Evolutionary conservation across 225 moss, liverwort and hornwort genomes (phyloP), one percentile per base, ranked within the genome.

Genomic region (Pseudisothecium myosuroides): DNA sequence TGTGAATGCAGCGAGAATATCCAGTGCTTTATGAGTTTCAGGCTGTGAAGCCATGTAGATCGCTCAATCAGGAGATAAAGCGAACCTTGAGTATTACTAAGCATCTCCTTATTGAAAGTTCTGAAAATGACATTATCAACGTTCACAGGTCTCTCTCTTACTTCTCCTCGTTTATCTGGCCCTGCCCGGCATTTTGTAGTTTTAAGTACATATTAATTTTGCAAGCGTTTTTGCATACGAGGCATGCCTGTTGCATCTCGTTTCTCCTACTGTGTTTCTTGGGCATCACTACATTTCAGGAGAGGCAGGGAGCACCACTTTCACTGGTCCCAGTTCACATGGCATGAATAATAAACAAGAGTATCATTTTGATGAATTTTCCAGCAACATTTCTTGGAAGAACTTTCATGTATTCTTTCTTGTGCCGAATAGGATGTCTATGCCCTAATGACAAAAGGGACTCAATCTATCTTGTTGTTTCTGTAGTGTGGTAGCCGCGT

Each of bases 11-110:
- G 98, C 92, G 93, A 91, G 96, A 97, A 80, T 98, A 96, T 90
- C 96, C 97, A 80, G 91, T 96, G 27, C 93, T 97, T 36, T 98
- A 96, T 85, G 98, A 98, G 86, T 98, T 97, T 94, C 92, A 97
- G 92, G 96, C 95, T 83, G 64, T 91, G 73, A 98, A 97, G 85
- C 92, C 93, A 63, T 91, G 92, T 84, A 95, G 93, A 89, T 88
- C 90, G 31, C 77, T 83, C 26, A 94, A 92, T 76, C 95, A 95
- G 92, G 97, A 98, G 87, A 85, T 96, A 72, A 90, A 75, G 83
- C 96, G 98, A 87, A 96, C 92, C 73, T 87, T 98, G 87, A 93
- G 96, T 90, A 89, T 98, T 60, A 97, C 98, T 80, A 93, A 97
- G 91, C 93, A 96, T 88, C 96, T 95, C 85, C 93, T 96, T 45